A percentile compares a stretch with the other conserved stretches of the same genome.
These are phyloP conservation scores for Dendrothele bispora DNA, from an alignment of 768 basidiomycete genomes.

Conservation along the genomic window DNA sequence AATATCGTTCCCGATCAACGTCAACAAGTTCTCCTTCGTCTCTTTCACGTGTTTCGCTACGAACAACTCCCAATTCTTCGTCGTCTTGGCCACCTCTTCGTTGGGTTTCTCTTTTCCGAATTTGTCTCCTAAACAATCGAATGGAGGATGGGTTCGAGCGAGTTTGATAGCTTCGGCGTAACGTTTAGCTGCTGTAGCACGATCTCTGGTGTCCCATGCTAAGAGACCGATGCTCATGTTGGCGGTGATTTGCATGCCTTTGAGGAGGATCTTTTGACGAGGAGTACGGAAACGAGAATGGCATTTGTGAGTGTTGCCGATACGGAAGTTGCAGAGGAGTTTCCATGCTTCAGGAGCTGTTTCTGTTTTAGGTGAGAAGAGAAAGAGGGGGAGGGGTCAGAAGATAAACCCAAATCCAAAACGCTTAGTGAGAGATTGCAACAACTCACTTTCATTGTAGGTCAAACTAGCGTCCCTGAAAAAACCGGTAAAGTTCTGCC, in stretches of 20 bases:
- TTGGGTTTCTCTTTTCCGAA: not conserved
- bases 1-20: slow-evolving; percentile 23
- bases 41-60: slow-evolving; percentile 20
- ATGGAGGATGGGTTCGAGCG: slow-evolving; percentile 23
- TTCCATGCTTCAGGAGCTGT: slow-evolving; percentile 28
- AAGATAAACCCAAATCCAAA: too few species aligned
- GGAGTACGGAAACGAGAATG: slow-evolving; percentile 21
- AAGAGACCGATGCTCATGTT: slow-evolving; percentile 27
- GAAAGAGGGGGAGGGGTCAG: too few species aligned
- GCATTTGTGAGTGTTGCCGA: slow-evolving; percentile 10
- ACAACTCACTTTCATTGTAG: slow-evolving; percentile 10
- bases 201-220: slow-evolving; percentile 31
- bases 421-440: not conserved
- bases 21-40: slow-evolving; percentile 22
- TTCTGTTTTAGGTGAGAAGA: slow-evolving; percentile 2
- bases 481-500: slow-evolving; percentile 29
- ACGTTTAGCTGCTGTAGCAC: slow-evolving; percentile 30
- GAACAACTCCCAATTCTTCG: slow-evolving; percentile 21
- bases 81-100: slow-evolving; percentile 7
- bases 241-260: slow-evolving; percentile 30
- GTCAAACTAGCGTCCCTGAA: slow-evolving; percentile 22
- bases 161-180: slow-evolving; percentile 30
- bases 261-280: slow-evolving; percentile 25
- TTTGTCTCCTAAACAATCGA: slow-evolving; percentile 3
- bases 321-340: slow-evolving; percentile 27